Conservation (phyloP, 2,329 filamentous ascomycete species). For the Cladosporium sp. region DNA sequence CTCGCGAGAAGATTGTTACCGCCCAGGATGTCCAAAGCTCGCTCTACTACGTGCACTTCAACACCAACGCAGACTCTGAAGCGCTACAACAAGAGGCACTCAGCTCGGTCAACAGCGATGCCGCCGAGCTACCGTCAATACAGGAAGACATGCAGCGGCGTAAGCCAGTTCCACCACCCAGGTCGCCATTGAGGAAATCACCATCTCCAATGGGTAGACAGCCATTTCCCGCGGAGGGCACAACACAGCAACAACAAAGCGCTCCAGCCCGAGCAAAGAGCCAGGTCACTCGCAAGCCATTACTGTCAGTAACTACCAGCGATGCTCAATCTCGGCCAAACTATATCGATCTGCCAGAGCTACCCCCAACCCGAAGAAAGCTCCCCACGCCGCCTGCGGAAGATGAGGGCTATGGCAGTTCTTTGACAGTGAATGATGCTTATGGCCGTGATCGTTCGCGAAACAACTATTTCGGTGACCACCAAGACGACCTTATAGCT, state of each 20-base stretch:
- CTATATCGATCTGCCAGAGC: slow-evolving; percentile 24
- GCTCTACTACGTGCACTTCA: slow-evolving; percentile 87
- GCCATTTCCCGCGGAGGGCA: slow-evolving; percentile 26
- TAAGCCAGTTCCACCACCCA: slow-evolving; percentile 25
- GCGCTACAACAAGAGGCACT: slow-evolving; percentile 33
- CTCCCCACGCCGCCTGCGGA: slow-evolving; percentile 31
- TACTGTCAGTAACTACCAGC: slow-evolving; percentile 14
- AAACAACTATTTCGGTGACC: slow-evolving; percentile 21
- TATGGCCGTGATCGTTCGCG: slow-evolving; percentile 26
- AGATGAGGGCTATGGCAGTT: slow-evolving; percentile 23
- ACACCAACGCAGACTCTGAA: slow-evolving; percentile 58
- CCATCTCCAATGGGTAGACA: slow-evolving; percentile 23
- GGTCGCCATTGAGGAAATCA: slow-evolving; percentile 18
- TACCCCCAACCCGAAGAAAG: slow-evolving; percentile 23
- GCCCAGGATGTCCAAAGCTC: slow-evolving; percentile 82
- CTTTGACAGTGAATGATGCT: slow-evolving; percentile 28
- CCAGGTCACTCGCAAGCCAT: slow-evolving; percentile 29
- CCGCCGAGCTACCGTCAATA: slow-evolving; percentile 24
- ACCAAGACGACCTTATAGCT: slow-evolving; percentile 21
- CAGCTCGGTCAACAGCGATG: slow-evolving; percentile 26
- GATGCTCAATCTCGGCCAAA: slow-evolving; percentile 5
- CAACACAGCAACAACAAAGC: slow-evolving; percentile 4
- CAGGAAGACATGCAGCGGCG: slow-evolving; percentile 22
- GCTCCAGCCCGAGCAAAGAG: slow-evolving; percentile 20
- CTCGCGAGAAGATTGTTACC: slow-evolving; percentile 83